Evolutionary conservation across 441 rosid species (phyloP), one percentile per base, ranked within the genome.

Genomic region (Pelargonium cotyledonis): DNA sequence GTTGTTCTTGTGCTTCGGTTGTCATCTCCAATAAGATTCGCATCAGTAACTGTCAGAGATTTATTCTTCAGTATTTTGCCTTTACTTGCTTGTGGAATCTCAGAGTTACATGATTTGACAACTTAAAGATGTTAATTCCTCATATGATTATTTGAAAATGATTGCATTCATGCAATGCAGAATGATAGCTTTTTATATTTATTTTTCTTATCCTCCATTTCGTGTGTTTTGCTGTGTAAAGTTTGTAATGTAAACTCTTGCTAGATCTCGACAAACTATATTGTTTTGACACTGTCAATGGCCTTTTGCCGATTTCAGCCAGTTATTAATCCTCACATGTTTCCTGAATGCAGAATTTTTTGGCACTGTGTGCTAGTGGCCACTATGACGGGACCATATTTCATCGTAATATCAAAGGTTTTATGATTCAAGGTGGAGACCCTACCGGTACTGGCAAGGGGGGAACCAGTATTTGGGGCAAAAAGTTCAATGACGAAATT

Each of bases 341-440:
- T 40, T 12, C 55, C 67, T 74, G 60, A 63, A 26, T 73, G 72
- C 92, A 90, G 97, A 95, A 95, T 74, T 95, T 92, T 73, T 80
- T 95, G 89, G 97, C 93, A 51, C 79, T 90, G 8, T 91, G 95
- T 75, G 97, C 88, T 2, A 91, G 99, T 69, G 96, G 97, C 23
- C 92, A 87, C 75, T 90, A 90, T 63, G 97, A 95, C 18, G 83
- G 97, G 63, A 92, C 97, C 66, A 78, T 91, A 74, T 95, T 92
- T 78, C 99, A 95, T 72, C 75, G 99, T 18, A 95, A 95, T 49
- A 90, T 95, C 63, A 91, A 92, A 75, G 97, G 99, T 41, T 95
- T 95, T 76, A 95, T 95, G 99, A 92, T 95, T 78, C 97, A 95
- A 85, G 99, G 97, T 38, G 98, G 99, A 66, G 99, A 95, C 75